Conservation (phyloP, 2,329 filamentous ascomycete species). For the Trichoderma sp. region DNA sequence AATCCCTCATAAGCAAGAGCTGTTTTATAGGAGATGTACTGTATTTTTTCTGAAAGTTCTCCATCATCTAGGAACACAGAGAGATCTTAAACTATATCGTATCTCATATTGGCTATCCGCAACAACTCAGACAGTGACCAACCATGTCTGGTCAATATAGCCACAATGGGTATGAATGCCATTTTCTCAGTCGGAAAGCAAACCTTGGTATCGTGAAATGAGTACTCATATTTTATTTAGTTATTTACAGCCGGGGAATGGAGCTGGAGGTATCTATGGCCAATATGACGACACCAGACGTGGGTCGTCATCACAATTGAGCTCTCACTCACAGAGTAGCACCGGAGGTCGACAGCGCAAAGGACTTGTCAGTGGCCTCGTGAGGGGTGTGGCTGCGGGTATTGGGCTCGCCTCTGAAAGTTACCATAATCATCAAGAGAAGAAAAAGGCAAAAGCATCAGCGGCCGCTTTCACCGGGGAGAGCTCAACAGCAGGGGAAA, state of each 20-base stretch:
- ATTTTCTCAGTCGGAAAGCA: background rate
- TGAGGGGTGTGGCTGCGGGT: slow-evolving; percentile 9
- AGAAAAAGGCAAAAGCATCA: slow-evolving; percentile 1
- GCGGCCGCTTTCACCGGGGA: background rate
- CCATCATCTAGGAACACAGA: background rate
- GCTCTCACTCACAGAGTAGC: slow-evolving; percentile 1
- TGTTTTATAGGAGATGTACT: background rate
- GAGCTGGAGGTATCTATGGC: background rate
- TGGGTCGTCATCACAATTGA: background rate
- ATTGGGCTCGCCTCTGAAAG: slow-evolving; percentile 18
- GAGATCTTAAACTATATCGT: background rate
- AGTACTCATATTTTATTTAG: background rate
- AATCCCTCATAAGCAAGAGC: background rate
- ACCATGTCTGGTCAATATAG: background rate
- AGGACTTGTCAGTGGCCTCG: background rate
- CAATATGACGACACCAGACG: background rate
- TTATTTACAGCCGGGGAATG: background rate
- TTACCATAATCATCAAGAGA: slow-evolving; percentile 16
- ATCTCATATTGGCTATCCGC: background rate
- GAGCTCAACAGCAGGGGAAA: background rate
- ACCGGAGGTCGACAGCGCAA: background rate
- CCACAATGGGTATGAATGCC: background rate
- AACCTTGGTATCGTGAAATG: background rate
- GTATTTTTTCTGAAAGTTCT: background rate
- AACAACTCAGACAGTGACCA: background rate